These are phyloP conservation scores for Xylaria venustula DNA, from an alignment of 495 filamentous ascomycete genomes.

Conservation along the genomic window DNA sequence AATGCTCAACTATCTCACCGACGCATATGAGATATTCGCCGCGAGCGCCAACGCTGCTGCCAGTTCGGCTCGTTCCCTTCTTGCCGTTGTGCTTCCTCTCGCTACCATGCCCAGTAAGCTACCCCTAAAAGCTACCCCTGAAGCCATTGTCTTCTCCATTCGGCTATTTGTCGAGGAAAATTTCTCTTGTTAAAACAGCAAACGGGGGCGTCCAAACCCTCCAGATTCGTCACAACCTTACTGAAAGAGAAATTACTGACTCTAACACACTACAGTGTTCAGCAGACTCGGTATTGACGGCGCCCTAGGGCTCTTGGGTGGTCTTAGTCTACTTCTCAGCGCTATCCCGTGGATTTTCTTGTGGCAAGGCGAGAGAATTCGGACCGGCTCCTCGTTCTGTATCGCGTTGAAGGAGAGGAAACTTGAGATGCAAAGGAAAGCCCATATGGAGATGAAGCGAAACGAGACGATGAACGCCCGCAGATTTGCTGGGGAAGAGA, in stretches of 20 bases:
- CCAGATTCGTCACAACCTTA: too few species aligned
- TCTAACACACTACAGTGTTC: too few species aligned
- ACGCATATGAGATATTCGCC: slow-evolving; percentile 73
- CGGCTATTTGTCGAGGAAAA: too few species aligned
- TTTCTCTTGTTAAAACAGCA: too few species aligned
- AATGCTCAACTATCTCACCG: slow-evolving; percentile 69
- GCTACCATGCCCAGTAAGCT: slow-evolving; percentile 37
- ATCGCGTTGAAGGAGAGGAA: slow-evolving; percentile 34
- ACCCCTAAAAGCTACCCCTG: too few species aligned
- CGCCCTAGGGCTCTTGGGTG: slow-evolving; percentile 39
- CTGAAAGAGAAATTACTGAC: too few species aligned
- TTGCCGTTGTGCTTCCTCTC: slow-evolving; percentile 61
- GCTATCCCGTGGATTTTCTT: slow-evolving; percentile 41
- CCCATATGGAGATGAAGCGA: background rate
- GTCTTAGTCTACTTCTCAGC: slow-evolving; percentile 37
- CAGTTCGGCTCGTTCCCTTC: slow-evolving; percentile 56
- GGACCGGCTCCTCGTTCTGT: slow-evolving; percentile 36
- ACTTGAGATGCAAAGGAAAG: slow-evolving; percentile 32
- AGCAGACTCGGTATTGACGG: slow-evolving; percentile 33
- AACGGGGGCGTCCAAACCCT: too few species aligned
- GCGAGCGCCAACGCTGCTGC: slow-evolving; percentile 69
- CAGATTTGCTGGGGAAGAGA: too few species aligned
- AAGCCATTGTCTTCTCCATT: too few species aligned
- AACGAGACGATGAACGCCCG: too few species aligned
- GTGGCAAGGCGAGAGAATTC: slow-evolving; percentile 40